Percentiles rank a stretch among this genome's conserved stretches.
These are phyloP conservation scores for Yamadazyma nakazawae DNA, from an alignment of 805 yeast species.

Conservation along the genomic window DNA sequence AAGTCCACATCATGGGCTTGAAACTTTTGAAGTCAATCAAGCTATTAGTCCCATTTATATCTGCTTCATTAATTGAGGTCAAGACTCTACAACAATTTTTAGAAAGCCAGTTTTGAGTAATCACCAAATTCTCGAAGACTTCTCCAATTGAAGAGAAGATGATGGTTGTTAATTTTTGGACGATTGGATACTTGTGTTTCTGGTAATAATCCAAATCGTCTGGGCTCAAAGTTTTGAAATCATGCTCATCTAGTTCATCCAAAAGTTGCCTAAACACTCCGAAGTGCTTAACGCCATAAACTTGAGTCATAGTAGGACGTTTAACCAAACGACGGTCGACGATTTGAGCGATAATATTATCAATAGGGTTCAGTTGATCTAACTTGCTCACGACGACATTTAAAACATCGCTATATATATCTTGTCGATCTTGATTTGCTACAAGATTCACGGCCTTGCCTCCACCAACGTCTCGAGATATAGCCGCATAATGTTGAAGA, in stretches of 20 bases:
- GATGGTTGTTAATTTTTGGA: slow-evolving; percentile 17
- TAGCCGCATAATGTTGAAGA: slow-evolving; percentile 44
- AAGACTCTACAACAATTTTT: slow-evolving; percentile 29
- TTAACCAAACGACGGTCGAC: slow-evolving; percentile 34
- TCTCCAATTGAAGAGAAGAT: slow-evolving; percentile 25
- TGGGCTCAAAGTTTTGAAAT: background rate
- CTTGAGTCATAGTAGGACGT: slow-evolving; percentile 45
- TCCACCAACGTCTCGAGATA: slow-evolving; percentile 35
- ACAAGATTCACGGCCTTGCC: slow-evolving; percentile 39
- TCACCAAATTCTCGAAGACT: slow-evolving; percentile 31
- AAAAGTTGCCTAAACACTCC: slow-evolving; percentile 37
- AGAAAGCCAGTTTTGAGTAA: slow-evolving; percentile 35
- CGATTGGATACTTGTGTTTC: slow-evolving; percentile 5
- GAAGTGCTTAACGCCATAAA: slow-evolving; percentile 39
- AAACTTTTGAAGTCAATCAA: slow-evolving; percentile 19
- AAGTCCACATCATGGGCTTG: slow-evolving; percentile 42
- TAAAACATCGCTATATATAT: slow-evolving; percentile 34
- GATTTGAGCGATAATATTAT: slow-evolving; percentile 15
- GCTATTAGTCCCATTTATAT: slow-evolving; percentile 7
- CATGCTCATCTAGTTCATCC: slow-evolving; percentile 10
- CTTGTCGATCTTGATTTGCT: slow-evolving; percentile 19
- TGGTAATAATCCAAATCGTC: slow-evolving; percentile 4
- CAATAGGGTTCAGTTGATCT: slow-evolving; percentile 12
- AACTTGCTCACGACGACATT: slow-evolving; percentile 20
- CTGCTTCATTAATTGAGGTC: slow-evolving; percentile 16